These are phyloP conservation scores for Parasarocladium wereldwijsianum DNA, from an alignment of 2,329 filamentous ascomycete genomes.

Conservation along the genomic window DNA sequence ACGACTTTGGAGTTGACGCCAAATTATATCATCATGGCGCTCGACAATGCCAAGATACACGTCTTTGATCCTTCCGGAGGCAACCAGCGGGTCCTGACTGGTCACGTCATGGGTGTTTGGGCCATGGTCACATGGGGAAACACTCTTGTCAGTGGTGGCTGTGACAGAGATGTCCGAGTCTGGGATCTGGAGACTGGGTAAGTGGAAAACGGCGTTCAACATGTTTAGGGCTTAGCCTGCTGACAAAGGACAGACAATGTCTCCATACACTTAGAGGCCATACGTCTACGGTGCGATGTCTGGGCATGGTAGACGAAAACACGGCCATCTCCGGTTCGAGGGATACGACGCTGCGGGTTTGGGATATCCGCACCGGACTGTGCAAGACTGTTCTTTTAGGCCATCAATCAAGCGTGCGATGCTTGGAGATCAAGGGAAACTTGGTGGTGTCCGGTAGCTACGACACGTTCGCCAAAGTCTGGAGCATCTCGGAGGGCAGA, in stretches of 20 bases:
- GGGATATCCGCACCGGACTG: slow-evolving; percentile 79
- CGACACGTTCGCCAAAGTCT: slow-evolving; percentile 91
- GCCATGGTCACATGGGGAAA: slow-evolving; percentile 98
- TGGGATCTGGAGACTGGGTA: slow-evolving; percentile 94
- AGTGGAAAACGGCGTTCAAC: slow-evolving; percentile 14
- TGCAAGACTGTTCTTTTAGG: slow-evolving; percentile 88
- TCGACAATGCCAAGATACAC: slow-evolving; percentile 97
- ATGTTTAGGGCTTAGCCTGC: neutral
- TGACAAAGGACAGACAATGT: slow-evolving; percentile 38
- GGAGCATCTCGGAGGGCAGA: slow-evolving; percentile 92
- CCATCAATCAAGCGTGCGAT: slow-evolving; percentile 89
- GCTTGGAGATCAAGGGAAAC: slow-evolving; percentile 90
- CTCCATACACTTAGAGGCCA: slow-evolving; percentile 81
- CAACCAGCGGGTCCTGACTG: slow-evolving; percentile 75
- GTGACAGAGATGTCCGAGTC: slow-evolving; percentile 89
- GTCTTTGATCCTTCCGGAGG: slow-evolving; percentile 90
- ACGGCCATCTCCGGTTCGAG: slow-evolving; percentile 94
- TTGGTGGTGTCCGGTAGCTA: slow-evolving; percentile 97
- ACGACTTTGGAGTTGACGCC: slow-evolving; percentile 87
- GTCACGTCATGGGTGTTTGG: slow-evolving; percentile 99
- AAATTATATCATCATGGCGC: slow-evolving; percentile 92
- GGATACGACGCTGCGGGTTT: slow-evolving; percentile 87
- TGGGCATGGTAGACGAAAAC: slow-evolving; percentile 92
- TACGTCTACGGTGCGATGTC: slow-evolving; percentile 87
- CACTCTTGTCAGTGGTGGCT: slow-evolving; percentile 86